These are phyloP conservation scores for Leptosphaerulina australis DNA, from an alignment of 2,329 filamentous ascomycete genomes.

Conservation along the genomic window DNA sequence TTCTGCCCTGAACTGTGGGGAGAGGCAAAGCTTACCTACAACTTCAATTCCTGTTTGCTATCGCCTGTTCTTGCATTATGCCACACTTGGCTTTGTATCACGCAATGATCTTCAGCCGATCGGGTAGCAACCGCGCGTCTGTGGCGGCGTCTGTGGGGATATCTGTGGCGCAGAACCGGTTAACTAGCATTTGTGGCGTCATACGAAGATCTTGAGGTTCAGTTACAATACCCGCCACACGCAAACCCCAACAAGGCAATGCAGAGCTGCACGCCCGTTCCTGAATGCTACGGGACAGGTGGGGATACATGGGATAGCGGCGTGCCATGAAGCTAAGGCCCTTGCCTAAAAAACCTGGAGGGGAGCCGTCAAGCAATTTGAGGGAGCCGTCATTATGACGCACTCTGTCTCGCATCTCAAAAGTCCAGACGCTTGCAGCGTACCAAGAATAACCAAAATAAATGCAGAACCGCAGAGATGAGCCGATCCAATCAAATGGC, in stretches of 20 bases:
- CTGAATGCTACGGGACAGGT: constrained; percentile 17
- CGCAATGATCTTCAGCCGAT: constrained; percentile 21
- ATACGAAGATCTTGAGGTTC: constrained; percentile 23
- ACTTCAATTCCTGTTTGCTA: constrained; percentile 32
- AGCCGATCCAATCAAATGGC: constrained; percentile 6
- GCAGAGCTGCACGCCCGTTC: constrained; percentile 7
- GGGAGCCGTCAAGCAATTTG: neutral
- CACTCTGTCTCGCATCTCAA: constrained; percentile 1
- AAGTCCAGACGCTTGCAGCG: neutral
- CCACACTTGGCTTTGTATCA: constrained; percentile 9
- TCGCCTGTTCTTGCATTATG: constrained; percentile 9
- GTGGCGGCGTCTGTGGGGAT: constrained; percentile 13
- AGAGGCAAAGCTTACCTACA: constrained; percentile 32
- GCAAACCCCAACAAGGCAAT: neutral
- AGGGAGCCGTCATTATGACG: constrained; percentile 18
- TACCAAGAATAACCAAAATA: constrained; percentile 7
- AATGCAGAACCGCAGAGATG: constrained; percentile 8
- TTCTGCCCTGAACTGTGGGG: constrained; percentile 29
- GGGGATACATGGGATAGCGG: constrained; percentile 13
- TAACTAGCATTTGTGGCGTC: constrained; percentile 24
- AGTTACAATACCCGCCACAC: constrained; percentile 9
- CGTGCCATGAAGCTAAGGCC: constrained; percentile 1
- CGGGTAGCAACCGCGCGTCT: constrained; percentile 16
- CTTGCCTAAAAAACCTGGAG: neutral
- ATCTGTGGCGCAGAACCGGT: constrained; percentile 12